These are phyloP conservation scores for Achaetomium macrosporum DNA, from an alignment of 2,329 filamentous ascomycete species.

Conservation along the genomic window DNA sequence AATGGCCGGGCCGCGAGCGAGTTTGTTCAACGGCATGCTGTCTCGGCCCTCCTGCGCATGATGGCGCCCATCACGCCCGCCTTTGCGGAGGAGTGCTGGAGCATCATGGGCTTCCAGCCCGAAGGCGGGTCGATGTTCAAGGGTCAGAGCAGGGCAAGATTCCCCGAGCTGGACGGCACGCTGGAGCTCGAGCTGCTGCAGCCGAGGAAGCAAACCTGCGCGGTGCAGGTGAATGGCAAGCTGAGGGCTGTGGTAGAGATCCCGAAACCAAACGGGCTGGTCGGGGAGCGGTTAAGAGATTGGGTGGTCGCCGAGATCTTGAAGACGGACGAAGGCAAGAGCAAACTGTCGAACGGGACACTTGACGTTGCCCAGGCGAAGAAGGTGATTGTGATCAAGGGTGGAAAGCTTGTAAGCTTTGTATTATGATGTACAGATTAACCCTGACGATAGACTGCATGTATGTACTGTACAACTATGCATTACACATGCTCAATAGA, in stretches of 20 bases:
- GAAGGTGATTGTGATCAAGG: slow-evolving; percentile 60
- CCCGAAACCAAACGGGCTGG: slow-evolving; percentile 40
- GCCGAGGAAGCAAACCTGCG: slow-evolving; percentile 48
- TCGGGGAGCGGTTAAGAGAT: slow-evolving; percentile 42
- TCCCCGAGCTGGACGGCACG: slow-evolving; percentile 53
- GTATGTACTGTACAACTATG: background rate
- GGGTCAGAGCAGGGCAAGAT: slow-evolving; percentile 37
- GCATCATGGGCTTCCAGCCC: slow-evolving; percentile 40
- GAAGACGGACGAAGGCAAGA: slow-evolving; percentile 52
- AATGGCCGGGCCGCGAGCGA: slow-evolving; percentile 35
- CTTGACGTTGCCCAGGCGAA: slow-evolving; percentile 48
- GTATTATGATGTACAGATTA: slow-evolving; percentile 40
- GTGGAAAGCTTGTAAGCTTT: slow-evolving; percentile 69
- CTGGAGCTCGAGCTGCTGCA: slow-evolving; percentile 43
- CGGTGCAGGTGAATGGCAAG: slow-evolving; percentile 78
- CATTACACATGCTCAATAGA: background rate
- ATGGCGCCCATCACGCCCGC: slow-evolving; percentile 75
- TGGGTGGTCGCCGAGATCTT: slow-evolving; percentile 60
- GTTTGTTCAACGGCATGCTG: slow-evolving; percentile 43
- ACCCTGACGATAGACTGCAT: too few species aligned
- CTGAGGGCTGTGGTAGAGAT: slow-evolving; percentile 63
- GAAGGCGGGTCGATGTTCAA: slow-evolving; percentile 34
- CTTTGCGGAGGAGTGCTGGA: slow-evolving; percentile 77
- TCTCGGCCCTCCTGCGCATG: slow-evolving; percentile 59
- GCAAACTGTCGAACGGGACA: slow-evolving; percentile 45